phyloP scores from a whole-genome alignment of 768 basidiomycete genomes.

The Tylopilus vinaceipallidus region DNA sequence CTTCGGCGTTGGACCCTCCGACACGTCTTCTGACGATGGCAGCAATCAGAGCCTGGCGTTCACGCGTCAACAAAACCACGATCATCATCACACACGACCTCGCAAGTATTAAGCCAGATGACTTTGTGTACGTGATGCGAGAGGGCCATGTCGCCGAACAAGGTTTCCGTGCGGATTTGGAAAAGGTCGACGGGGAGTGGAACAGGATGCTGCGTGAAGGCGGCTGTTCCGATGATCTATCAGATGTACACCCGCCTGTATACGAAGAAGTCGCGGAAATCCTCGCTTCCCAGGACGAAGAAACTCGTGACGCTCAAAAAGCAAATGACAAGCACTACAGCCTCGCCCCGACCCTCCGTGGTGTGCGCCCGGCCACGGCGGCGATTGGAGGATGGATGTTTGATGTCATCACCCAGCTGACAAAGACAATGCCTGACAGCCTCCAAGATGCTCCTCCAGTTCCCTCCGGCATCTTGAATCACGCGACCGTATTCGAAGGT shows the following conservation, averaged over 20 bases:
- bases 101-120: constrained; percentile 66
- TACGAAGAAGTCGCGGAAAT: constrained; percentile 45
- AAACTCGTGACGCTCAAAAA: constrained; percentile 27
- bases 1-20: constrained; percentile 81
- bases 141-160: constrained; percentile 80
- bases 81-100: constrained; percentile 87
- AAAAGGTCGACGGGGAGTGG: constrained; percentile 64
- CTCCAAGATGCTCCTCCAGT: constrained; percentile 11
- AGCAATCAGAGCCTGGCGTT: constrained; percentile 59
- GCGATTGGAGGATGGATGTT: constrained; percentile 80
- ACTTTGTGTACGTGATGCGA: constrained; percentile 93
- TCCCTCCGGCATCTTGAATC: constrained; percentile 22
- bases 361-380: constrained; percentile 51
- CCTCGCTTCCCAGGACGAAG: constrained; percentile 45
- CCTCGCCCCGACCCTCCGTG: constrained; percentile 32
- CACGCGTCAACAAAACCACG: constrained; percentile 58
- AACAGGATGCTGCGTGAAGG: constrained; percentile 65
- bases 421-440: constrained; percentile 28
- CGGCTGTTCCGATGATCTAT: constrained; percentile 44
- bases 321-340: constrained; percentile 41
- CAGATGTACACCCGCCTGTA: constrained; percentile 26
- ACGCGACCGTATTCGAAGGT: constrained; percentile 18
- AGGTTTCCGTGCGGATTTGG: constrained; percentile 82
- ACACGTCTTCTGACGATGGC: constrained; percentile 84
- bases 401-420: constrained; percentile 70